Evolutionary conservation across 2,329 filamentous ascomycete genomes (phyloP).

Genomic region (Venturia oleaginea): DNA sequence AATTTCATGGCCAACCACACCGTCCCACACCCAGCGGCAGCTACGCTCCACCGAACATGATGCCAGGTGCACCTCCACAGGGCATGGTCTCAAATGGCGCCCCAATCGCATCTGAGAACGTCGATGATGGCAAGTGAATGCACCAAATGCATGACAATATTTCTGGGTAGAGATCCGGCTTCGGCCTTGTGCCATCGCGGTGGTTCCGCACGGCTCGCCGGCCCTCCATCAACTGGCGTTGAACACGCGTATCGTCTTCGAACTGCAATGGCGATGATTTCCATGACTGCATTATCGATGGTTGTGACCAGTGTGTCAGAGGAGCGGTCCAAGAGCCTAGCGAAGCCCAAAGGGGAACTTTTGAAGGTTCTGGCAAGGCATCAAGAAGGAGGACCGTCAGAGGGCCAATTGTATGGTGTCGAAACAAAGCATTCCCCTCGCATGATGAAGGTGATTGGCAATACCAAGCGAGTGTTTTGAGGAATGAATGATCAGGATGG

Average conservation of each 20-base stretch:
- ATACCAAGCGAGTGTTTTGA: not conserved
- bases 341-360: not conserved
- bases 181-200: constrained; percentile 10
- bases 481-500: not conserved
- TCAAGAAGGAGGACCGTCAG: not conserved
- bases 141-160: not conserved
- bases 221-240: not conserved
- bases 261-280: not conserved
- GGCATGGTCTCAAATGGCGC: constrained; percentile 29
- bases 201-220: constrained; percentile 6
- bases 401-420: not conserved
- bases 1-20: constrained; percentile 31
- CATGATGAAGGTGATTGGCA: not conserved
- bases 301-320: not conserved
- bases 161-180: not conserved
- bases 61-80: constrained; percentile 23
- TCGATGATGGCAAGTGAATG: constrained; percentile 30
- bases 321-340: not conserved
- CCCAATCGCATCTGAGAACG: constrained; percentile 25
- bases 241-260: not conserved
- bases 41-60: constrained; percentile 34
- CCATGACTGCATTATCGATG: not conserved
- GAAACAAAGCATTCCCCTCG: not conserved
- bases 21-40: constrained; percentile 32
- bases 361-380: not conserved